Percentiles rank a stretch among this genome's conserved stretches.
Evolutionary conservation across 2,329 filamentous ascomycete species (phyloP).

Genomic region (Sporothrix dimorphospora): DNA sequence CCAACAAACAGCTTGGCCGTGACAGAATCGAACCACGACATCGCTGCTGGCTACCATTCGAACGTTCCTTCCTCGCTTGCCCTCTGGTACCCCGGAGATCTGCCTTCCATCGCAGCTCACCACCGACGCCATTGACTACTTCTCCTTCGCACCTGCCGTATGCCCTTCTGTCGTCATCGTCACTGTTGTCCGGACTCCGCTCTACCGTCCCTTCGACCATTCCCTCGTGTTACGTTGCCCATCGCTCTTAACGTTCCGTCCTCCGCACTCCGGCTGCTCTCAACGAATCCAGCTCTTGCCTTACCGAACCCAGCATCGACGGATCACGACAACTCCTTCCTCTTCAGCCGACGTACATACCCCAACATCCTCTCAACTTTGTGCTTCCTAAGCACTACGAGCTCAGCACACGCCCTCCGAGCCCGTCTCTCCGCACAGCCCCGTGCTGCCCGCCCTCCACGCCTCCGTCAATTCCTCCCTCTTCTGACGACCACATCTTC

Average conservation of each 20-base stretch:
- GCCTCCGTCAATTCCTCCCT: background rate
- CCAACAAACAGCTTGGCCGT: background rate
- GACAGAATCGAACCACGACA: conserved; percentile 10
- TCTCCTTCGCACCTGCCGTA: conserved; percentile 18
- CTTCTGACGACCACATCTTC: background rate
- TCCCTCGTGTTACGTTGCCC: background rate
- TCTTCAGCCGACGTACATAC: background rate
- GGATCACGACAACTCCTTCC: background rate
- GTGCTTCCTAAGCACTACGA: background rate
- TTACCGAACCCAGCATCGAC: too few species aligned
- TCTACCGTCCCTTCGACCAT: conserved; percentile 8
- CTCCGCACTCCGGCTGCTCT: background rate
- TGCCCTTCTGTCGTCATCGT: conserved; percentile 27
- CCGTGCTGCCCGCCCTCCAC: conserved; percentile 6
- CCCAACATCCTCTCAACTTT: background rate
- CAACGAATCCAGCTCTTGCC: background rate
- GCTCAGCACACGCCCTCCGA: background rate
- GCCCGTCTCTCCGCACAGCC: background rate
- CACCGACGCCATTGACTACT: conserved; percentile 7
- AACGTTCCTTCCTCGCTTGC: background rate
- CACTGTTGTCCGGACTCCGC: conserved; percentile 21
- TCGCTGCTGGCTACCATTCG: background rate
- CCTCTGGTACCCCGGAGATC: background rate
- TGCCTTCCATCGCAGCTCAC: background rate
- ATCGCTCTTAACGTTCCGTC: background rate